Conservation (phyloP, 2,329 filamentous ascomycete genomes). For the Arthrobotrys entomopaga region DNA sequence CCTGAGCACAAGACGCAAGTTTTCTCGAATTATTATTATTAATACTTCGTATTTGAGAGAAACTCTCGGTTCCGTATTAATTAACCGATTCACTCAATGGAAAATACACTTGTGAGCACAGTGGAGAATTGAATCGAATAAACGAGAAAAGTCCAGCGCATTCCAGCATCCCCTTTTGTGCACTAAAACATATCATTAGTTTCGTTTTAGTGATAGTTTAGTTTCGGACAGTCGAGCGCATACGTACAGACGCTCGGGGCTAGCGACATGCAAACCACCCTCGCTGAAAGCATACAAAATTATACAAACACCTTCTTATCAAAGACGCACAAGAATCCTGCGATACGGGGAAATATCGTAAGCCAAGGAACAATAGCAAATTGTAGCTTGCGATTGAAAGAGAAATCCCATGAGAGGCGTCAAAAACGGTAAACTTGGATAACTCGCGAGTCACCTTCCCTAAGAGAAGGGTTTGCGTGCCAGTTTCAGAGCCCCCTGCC, state of each 20-base stretch:
- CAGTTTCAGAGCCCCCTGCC: conserved; percentile 37
- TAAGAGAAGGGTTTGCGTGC: conserved; percentile 7
- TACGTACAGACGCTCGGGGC: too few species aligned
- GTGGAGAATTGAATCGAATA: conserved; percentile 6
- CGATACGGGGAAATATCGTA: too few species aligned
- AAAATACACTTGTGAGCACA: background rate
- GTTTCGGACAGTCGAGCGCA: too few species aligned
- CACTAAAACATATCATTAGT: background rate
- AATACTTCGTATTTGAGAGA: too few species aligned
- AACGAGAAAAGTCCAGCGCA: too few species aligned
- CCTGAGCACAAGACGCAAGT: background rate
- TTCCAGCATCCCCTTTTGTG: background rate
- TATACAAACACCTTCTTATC: background rate
- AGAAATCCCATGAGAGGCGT: conserved; percentile 14
- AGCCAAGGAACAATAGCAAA: background rate
- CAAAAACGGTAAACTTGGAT: background rate
- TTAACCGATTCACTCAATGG: conserved; percentile 7
- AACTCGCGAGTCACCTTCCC: conserved; percentile 40
- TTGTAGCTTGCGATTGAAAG: conserved; percentile 3
- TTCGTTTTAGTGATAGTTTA: conserved; percentile 5
- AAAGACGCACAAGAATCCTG: too few species aligned
- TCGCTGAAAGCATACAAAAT: background rate
- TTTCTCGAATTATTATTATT: background rate
- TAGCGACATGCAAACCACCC: too few species aligned
- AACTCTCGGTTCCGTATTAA: conserved; percentile 2